phyloP scores from a whole-genome alignment of 1,139 yeast species.

The Arxiozyma telluris region DNA sequence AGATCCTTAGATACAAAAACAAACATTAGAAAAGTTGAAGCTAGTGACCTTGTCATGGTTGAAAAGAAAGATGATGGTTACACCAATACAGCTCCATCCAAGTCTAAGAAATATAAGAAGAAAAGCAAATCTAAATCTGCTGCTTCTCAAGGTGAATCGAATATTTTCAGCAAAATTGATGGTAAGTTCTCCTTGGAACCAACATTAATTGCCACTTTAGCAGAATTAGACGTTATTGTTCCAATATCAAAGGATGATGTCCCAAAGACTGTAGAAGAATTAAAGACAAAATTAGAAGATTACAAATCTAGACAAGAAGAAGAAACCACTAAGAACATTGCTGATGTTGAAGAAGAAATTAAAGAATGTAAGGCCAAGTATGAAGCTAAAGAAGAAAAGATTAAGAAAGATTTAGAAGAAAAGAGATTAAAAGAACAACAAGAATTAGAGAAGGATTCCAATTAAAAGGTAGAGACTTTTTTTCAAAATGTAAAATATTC shows the following conservation, averaged over 20 bases:
- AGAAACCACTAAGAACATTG: constrained; percentile 69
- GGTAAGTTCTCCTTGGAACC: constrained; percentile 70
- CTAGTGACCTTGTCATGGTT: constrained; percentile 56
- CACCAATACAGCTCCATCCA: constrained; percentile 37
- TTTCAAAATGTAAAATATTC: background rate
- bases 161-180: constrained; percentile 13
- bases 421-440: constrained; percentile 26
- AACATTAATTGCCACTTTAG: constrained; percentile 66
- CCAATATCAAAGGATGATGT: constrained; percentile 76
- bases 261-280: constrained; percentile 52
- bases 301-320: constrained; percentile 70
- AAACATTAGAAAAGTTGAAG: constrained; percentile 40
- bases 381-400: constrained; percentile 32
- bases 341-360: constrained; percentile 65
- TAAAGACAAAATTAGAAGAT: constrained; percentile 66
- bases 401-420: constrained; percentile 32
- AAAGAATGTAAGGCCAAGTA: constrained; percentile 44
- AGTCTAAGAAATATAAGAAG: constrained; percentile 46
- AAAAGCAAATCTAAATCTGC: constrained; percentile 36
- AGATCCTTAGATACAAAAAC: constrained; percentile 29
- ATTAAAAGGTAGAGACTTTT: background rate
- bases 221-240: constrained; percentile 67
- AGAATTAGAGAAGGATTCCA: constrained; percentile 8
- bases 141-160: constrained; percentile 19
- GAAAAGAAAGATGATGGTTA: constrained; percentile 54